Evolutionary conservation across 208 protist species (phyloP).

Genomic region (Crithidia mellificae): DNA sequence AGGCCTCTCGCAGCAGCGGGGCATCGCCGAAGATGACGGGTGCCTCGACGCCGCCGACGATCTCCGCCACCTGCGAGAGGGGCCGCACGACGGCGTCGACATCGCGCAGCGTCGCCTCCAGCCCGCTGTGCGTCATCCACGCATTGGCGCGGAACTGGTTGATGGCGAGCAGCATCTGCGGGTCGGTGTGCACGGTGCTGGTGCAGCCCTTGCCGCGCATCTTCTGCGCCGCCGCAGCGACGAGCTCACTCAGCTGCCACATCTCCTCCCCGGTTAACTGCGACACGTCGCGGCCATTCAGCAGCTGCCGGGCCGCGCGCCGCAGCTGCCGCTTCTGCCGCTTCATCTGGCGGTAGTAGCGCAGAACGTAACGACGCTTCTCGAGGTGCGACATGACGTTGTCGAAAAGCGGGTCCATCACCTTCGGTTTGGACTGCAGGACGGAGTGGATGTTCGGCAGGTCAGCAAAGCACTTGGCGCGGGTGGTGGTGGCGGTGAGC

Average conservation of each 20-base stretch:
- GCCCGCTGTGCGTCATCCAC: slow-evolving; percentile 80
- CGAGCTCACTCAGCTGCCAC: slow-evolving; percentile 65
- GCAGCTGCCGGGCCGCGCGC: slow-evolving; percentile 36
- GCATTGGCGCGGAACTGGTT: slow-evolving; percentile 80
- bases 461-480: slow-evolving; percentile 60
- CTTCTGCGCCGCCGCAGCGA: slow-evolving; percentile 45
- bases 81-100: slow-evolving; percentile 31
- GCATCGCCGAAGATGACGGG: slow-evolving; percentile 81
- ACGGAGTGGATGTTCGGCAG: slow-evolving; percentile 68
- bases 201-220: slow-evolving; percentile 53
- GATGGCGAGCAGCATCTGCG: slow-evolving; percentile 82
- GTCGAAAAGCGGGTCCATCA: slow-evolving; percentile 58
- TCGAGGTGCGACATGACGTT: slow-evolving; percentile 54
- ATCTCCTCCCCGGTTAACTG: slow-evolving; percentile 70
- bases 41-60: slow-evolving; percentile 67
- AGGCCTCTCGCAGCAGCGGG: slow-evolving; percentile 73
- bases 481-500: slow-evolving; percentile 51
- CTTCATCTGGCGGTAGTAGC: slow-evolving; percentile 45
- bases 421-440: slow-evolving; percentile 46
- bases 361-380: slow-evolving; percentile 60
- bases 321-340: slow-evolving; percentile 39
- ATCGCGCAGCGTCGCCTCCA: slow-evolving; percentile 46
- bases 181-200: slow-evolving; percentile 71
- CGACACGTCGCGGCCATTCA: slow-evolving; percentile 56
- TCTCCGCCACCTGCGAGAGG: slow-evolving; percentile 45